Conservation (phyloP, 345 rosid species). For the Arabis hirsuta region DNA sequence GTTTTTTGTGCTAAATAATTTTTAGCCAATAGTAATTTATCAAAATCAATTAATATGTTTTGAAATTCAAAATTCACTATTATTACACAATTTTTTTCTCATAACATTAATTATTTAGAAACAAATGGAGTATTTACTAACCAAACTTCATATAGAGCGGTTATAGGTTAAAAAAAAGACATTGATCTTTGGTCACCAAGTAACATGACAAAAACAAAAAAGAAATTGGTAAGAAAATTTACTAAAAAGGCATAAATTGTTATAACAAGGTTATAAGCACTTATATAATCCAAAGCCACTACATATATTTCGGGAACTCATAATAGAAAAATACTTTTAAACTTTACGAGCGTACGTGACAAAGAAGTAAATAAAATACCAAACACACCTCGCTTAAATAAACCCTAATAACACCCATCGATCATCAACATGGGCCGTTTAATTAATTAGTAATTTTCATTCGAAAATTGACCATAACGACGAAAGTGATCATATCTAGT, state of each 20-base stretch:
- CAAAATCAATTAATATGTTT: too few relatives aligned
- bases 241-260: slow-evolving; percentile 15
- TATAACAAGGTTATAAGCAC: slow-evolving; percentile 18
- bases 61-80: too few relatives aligned
- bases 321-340: slow-evolving; percentile 14
- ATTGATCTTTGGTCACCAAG: too few relatives aligned
- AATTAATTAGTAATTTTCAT: slow-evolving; percentile 10
- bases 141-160: too few relatives aligned
- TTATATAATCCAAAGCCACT: slow-evolving; percentile 22
- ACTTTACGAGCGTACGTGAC: slow-evolving; percentile 27
- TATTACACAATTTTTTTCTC: too few relatives aligned
- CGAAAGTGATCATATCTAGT: slow-evolving; percentile 37
- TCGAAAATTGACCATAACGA: slow-evolving; percentile 38
- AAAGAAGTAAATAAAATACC: slow-evolving; percentile 18
- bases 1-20: too few relatives aligned
- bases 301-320: slow-evolving; percentile 22
- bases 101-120: too few relatives aligned
- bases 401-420: slow-evolving; percentile 36
- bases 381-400: slow-evolving; percentile 8
- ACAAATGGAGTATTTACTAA: too few relatives aligned
- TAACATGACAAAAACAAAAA: too few relatives aligned
- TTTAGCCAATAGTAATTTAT: too few relatives aligned
- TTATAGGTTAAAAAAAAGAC: too few relatives aligned
- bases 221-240: background rate
- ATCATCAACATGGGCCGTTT: background rate